Conservation (phyloP, 495 filamentous ascomycete species). For the Xylaria nigripes region DNA sequence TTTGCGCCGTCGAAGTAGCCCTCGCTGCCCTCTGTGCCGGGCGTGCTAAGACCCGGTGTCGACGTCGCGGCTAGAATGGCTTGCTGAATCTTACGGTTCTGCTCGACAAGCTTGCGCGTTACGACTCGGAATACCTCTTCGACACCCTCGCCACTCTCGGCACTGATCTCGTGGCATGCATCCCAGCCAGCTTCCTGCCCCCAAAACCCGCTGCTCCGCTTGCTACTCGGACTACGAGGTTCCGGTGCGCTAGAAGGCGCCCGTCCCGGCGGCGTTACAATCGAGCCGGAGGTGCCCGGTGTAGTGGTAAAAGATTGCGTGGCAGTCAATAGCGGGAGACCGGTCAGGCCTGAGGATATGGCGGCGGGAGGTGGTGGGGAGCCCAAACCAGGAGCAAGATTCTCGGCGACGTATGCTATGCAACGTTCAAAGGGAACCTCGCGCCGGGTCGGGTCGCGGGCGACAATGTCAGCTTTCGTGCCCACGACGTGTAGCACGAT, state of each 20-base stretch:
- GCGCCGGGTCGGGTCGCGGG: conserved; percentile 62
- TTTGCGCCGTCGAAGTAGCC: conserved; percentile 43
- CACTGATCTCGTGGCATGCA: conserved; percentile 92
- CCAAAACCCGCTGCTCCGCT: conserved; percentile 80
- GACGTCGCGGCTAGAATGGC: conserved; percentile 39
- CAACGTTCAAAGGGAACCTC: conserved; percentile 89
- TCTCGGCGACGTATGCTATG: conserved; percentile 89
- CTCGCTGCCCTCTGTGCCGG: conserved; percentile 18
- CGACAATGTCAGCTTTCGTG: conserved; percentile 88
- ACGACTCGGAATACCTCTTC: conserved; percentile 97
- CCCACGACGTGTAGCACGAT: conserved; percentile 94
- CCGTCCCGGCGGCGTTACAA: conserved; percentile 7
- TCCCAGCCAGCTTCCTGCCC: conserved; percentile 91
- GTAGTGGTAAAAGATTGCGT: conserved; percentile 18
- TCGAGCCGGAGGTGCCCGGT: conserved; percentile 20
- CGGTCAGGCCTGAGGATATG: conserved; percentile 23
- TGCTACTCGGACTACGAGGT: conserved; percentile 59
- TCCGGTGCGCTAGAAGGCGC: conserved; percentile 30
- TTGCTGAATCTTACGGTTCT: conserved; percentile 62
- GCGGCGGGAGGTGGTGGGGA: conserved; percentile 60
- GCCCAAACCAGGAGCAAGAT: conserved; percentile 60
- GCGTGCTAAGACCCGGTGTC: conserved; percentile 26
- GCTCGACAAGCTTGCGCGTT: conserved; percentile 88
- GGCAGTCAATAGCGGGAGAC: conserved; percentile 10
- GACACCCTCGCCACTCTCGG: conserved; percentile 89